phyloP scores from a whole-genome alignment of 176 grass and related monocot species.

The Carex kokanica region DNA sequence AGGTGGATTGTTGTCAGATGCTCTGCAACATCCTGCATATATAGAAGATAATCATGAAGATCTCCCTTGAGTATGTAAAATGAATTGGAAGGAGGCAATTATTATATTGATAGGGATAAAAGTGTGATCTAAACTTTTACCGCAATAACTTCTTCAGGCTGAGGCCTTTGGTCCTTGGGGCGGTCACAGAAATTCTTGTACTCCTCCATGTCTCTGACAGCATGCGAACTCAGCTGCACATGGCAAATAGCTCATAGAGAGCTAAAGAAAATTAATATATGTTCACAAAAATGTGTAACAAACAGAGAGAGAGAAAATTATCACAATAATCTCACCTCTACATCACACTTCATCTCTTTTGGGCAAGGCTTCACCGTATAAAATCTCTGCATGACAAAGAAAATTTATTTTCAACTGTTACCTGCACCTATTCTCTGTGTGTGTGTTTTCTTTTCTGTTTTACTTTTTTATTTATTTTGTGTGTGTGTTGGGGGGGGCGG shows the following conservation, averaged over 20 bases:
- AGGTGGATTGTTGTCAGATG: constrained; percentile 84
- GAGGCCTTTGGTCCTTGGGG: constrained; percentile 71
- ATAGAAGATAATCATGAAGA: constrained; percentile 11
- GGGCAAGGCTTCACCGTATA: constrained; percentile 96
- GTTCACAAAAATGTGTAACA: background rate
- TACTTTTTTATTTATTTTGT: background rate
- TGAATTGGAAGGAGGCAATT: background rate
- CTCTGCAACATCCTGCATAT: constrained; percentile 85
- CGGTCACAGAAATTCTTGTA: constrained; percentile 96
- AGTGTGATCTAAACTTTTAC: constrained; percentile 43
- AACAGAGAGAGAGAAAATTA: background rate
- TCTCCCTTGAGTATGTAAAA: background rate
- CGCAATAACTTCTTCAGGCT: constrained; percentile 91
- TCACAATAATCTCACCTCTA: constrained; percentile 56
- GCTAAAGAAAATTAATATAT: background rate
- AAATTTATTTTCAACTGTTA: constrained; percentile 22
- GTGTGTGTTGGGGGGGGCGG: too few species aligned
- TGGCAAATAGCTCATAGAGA: constrained; percentile 30
- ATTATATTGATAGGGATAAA: constrained; percentile 17
- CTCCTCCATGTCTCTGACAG: constrained; percentile 90
- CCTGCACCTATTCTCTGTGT: background rate
- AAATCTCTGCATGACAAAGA: constrained; percentile 68
- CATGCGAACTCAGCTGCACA: constrained; percentile 91
- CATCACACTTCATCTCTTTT: constrained; percentile 98
- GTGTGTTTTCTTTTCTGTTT: background rate